These are phyloP conservation scores for Sphagnum fallax DNA, from an alignment of 228 moss, liverwort and hornwort genomes.

Conservation along the genomic window DNA sequence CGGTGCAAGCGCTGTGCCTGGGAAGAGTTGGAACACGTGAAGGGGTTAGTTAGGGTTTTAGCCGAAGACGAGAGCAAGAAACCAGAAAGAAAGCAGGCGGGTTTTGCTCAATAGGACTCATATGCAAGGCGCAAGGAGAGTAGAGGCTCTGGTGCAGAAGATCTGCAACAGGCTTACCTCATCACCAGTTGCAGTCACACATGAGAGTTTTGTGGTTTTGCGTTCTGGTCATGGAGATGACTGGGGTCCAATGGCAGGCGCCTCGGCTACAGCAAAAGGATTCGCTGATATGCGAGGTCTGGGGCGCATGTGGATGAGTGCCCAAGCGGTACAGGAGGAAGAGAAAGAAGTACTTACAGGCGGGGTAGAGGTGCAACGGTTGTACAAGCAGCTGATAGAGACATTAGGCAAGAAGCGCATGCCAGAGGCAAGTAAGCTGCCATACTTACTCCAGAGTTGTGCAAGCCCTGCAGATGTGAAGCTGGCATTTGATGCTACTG, in stretches of 20 bases:
- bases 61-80: no score
- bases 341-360: slow-evolving; percentile 9
- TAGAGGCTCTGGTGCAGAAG: no score
- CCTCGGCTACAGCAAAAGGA: slow-evolving; percentile 2
- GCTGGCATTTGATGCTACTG: slow-evolving; percentile 61
- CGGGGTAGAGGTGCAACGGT: slow-evolving; percentile 59
- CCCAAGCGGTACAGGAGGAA: slow-evolving; percentile 26
- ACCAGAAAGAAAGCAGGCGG: no score
- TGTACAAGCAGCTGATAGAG: slow-evolving; percentile 53
- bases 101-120: no score
- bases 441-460: slow-evolving; percentile 58
- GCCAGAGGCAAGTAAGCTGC: slow-evolving; percentile 56
- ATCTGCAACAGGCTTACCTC: slow-evolving; percentile 8
- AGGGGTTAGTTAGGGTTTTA: no score
- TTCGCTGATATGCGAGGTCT: not conserved
- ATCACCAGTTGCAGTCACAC: slow-evolving; percentile 5
- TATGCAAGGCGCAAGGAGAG: no score
- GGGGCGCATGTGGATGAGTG: slow-evolving; percentile 8
- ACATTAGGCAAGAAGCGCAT: slow-evolving; percentile 61
- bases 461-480: slow-evolving; percentile 51
- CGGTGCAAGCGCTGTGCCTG: no score
- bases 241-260: slow-evolving; percentile 7
- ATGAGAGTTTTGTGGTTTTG: slow-evolving; percentile 11
- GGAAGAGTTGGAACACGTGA: no score
- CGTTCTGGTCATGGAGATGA: slow-evolving; percentile 1